A percentile compares a stretch with the other conserved stretches of the same genome.
Conservation (phyloP, 176 grass and related monocot species). For the Otatea glauca region DNA sequence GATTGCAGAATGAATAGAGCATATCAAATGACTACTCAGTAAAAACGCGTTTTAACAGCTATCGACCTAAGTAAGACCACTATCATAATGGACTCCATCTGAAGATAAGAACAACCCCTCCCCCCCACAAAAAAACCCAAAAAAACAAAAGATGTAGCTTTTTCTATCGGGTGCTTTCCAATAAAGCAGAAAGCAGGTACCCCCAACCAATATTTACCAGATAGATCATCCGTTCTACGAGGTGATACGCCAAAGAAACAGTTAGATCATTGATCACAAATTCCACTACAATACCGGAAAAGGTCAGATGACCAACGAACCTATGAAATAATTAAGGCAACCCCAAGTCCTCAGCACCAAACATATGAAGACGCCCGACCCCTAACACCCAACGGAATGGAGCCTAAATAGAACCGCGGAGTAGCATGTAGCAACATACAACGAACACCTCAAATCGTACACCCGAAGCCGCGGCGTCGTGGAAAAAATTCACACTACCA, state of each 20-base stretch:
- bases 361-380: neutral
- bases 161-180: too few species aligned
- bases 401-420: neutral
- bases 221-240: too few species aligned
- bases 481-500: neutral
- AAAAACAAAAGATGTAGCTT: too few species aligned
- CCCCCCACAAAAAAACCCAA: too few species aligned
- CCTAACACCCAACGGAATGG: neutral
- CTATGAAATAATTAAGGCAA: neutral
- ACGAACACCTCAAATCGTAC: neutral
- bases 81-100: too few species aligned
- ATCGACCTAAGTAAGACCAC: too few species aligned
- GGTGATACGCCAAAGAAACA: neutral
- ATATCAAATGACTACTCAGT: neutral
- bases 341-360: neutral
- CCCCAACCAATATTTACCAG: too few species aligned
- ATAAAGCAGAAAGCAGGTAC: too few species aligned
- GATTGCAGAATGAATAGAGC: neutral
- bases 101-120: too few species aligned
- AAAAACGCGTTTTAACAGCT: too few species aligned
- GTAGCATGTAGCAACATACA: too few species aligned
- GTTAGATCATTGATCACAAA: neutral
- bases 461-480: too few species aligned
- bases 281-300: neutral
- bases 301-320: neutral